phyloP scores from a whole-genome alignment of 768 basidiomycete species.

The Piloderma croceum region DNA sequence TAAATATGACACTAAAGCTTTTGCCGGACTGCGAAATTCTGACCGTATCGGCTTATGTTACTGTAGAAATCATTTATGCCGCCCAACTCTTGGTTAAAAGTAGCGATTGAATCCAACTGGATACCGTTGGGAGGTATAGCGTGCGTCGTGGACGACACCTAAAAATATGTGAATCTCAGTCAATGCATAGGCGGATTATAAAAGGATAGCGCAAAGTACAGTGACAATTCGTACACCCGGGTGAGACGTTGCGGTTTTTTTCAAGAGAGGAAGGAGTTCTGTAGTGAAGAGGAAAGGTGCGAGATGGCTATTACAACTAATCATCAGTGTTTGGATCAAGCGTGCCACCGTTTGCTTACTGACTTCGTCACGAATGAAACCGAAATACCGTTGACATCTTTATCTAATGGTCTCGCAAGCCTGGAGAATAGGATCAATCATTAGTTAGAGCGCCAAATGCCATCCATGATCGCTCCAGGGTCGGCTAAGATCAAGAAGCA shows the following conservation, averaged over 20 bases:
- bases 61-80: conserved; percentile 19
- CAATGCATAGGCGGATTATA: too few relatives aligned
- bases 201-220: conserved; percentile 11
- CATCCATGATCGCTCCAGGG: too few relatives aligned
- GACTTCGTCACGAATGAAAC: conserved; percentile 2
- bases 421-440: not conserved
- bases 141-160: conserved; percentile 15
- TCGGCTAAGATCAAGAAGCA: too few relatives aligned
- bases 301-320: conserved; percentile 16
- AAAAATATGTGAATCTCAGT: conserved; percentile 9
- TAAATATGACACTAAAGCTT: not conserved
- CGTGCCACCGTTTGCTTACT: not conserved
- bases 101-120: conserved; percentile 24
- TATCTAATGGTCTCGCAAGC: not conserved
- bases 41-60: conserved; percentile 21
- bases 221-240: conserved; percentile 6
- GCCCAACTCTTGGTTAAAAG: conserved; percentile 29
- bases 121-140: conserved; percentile 16
- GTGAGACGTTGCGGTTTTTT: conserved; percentile 18
- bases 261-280: conserved; percentile 25
- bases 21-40: not conserved
- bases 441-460: too few relatives aligned
- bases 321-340: too few relatives aligned
- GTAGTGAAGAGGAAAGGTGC: conserved; percentile 26
- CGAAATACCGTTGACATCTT: conserved; percentile 2